Base-by-base conservation (phyloP, 2,329 filamentous ascomycete species). In the Pestalotiopsis fici region DNA sequence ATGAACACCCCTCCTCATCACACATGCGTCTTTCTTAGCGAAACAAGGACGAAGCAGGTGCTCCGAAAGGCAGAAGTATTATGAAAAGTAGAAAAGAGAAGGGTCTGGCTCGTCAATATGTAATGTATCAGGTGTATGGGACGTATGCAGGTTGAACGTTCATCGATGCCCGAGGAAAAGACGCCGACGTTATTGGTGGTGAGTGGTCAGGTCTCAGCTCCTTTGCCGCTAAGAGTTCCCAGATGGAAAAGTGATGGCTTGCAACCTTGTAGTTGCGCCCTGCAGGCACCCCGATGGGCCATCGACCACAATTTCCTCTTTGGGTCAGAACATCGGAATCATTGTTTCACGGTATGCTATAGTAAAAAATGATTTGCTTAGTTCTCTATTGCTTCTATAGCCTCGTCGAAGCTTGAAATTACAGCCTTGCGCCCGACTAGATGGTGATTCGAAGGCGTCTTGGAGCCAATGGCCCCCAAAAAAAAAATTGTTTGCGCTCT, bases 171-270 rank as follows among this genome's bases (percentile, higher is more conserved):
- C 62, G 50, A 64, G 50, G 50, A 28, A 25, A 37, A 31, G 39
- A 25, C 27, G 4, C 18, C 39, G 31, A 23, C 43, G 62, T 31
- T 35, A 54, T 55, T 47, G 62, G 39, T 43, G 27, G 31, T 56
- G 27, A 64, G 6, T 64, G 62, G 62, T 64, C 62, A 64, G 50
- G 62, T 64, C 62, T 64, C 62, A 64, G 43, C 47, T 60, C 25
- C 31, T 64, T 64, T 54, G 50, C 62, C 43, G 50, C 62, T 56
- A 64, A 64, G 15, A 64, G 39, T 55, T 56, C 50, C 50, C 31
- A n/a, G 31, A 35, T 35, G 18, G n/a, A 31, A 31, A 21, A 21
- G 27, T 60, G 25, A 31, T 57, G 55, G 55, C 57, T 60, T 23
- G 50, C 50, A 64, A 64, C 62, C 62, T 55, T 54, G 62, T 64